phyloP scores from a whole-genome alignment of 2,329 filamentous ascomycete genomes.

The Calonectria pteridis region DNA sequence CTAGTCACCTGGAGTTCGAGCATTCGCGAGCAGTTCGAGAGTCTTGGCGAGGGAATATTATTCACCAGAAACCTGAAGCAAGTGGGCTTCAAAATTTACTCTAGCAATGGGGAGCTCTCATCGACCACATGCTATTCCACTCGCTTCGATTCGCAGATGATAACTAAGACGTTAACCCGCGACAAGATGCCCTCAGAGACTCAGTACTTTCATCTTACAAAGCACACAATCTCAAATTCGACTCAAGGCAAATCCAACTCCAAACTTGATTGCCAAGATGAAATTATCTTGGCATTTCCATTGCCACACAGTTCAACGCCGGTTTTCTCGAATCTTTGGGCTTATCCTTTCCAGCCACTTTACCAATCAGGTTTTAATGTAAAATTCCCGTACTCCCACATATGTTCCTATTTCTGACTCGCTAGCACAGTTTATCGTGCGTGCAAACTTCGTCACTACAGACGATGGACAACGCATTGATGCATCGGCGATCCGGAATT shows the following conservation, averaged over 20 bases:
- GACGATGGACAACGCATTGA: conserved; percentile 59
- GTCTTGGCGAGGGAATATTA: background rate
- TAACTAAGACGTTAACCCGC: background rate
- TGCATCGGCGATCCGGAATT: conserved; percentile 53
- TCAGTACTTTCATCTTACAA: background rate
- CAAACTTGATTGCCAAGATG: background rate
- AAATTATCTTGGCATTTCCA: background rate
- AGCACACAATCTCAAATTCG: background rate
- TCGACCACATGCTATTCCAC: background rate
- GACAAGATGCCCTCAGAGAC: background rate
- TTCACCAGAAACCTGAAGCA: background rate
- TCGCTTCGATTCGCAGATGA: background rate
- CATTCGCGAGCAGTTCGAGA: background rate
- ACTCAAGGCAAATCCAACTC: background rate
- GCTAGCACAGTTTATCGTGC: conserved; percentile 59
- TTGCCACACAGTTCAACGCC: background rate
- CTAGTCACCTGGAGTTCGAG: background rate
- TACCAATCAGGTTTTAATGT: background rate
- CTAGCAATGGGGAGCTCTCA: background rate
- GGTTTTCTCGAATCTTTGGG: background rate
- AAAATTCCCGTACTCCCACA: background rate
- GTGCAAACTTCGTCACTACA: conserved; percentile 62
- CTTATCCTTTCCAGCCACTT: background rate
- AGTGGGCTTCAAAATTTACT: background rate
- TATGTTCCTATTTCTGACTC: background rate